Conservation (phyloP, 139 green algal species). For the Chlorella sorokiniana region DNA sequence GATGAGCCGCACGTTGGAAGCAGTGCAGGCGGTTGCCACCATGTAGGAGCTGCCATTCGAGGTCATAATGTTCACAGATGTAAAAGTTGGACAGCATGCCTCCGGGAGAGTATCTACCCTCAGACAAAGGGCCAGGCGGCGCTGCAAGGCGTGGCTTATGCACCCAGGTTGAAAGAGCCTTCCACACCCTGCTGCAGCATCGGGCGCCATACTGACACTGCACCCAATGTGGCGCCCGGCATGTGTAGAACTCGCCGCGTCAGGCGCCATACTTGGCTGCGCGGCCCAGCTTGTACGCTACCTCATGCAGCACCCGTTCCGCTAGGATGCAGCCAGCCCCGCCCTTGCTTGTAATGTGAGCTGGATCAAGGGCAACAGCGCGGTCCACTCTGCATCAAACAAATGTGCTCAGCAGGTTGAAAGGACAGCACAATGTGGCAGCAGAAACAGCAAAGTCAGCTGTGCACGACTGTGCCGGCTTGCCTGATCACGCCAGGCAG, state of each 20-base stretch:
- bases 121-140: no score
- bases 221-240: no score
- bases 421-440: neutral
- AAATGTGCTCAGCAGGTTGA: neutral
- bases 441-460: neutral
- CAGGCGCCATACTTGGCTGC: slow-evolving; percentile 78
- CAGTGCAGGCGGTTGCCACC: no score
- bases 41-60: no score
- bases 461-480: neutral
- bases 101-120: no score
- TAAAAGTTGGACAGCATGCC: no score
- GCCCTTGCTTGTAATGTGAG: slow-evolving; percentile 41
- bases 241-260: no score
- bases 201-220: no score
- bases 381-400: slow-evolving; percentile 47
- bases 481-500: slow-evolving; percentile 62
- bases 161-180: no score
- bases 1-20: slow-evolving; percentile 7
- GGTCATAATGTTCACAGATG: no score
- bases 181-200: no score
- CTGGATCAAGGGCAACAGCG: slow-evolving; percentile 38
- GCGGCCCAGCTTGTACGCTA: slow-evolving; percentile 74
- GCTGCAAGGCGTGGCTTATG: no score
- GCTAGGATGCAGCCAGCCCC: slow-evolving; percentile 47
- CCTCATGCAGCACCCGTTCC: slow-evolving; percentile 68